Conservation (phyloP, 306 rosid species). For the Delonix regia region DNA sequence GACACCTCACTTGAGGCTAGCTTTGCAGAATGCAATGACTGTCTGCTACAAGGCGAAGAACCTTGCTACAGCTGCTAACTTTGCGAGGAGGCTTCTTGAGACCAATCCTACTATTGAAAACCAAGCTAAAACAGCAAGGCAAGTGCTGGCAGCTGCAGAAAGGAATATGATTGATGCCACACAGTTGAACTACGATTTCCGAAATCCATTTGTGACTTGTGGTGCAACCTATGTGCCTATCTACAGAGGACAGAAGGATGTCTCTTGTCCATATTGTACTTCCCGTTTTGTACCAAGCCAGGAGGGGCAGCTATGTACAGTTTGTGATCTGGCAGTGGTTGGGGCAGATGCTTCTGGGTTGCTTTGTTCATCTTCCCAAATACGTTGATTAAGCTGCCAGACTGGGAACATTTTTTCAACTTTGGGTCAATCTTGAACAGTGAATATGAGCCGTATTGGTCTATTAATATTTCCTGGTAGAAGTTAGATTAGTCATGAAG, state of each 20-base stretch:
- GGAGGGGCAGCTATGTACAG: slow-evolving; percentile 76
- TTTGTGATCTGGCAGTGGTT: slow-evolving; percentile 81
- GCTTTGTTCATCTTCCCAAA: slow-evolving; percentile 83
- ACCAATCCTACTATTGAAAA: slow-evolving; percentile 78
- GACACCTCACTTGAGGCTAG: slow-evolving; percentile 85
- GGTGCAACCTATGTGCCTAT: slow-evolving; percentile 89
- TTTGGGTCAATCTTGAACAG: slow-evolving; percentile 45
- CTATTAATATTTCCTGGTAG: slow-evolving; percentile 40
- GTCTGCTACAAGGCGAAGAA: slow-evolving; percentile 84
- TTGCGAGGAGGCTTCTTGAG: slow-evolving; percentile 85
- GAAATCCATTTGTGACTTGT: slow-evolving; percentile 88
- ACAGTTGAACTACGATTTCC: slow-evolving; percentile 77
- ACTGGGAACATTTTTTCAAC: slow-evolving; percentile 36
- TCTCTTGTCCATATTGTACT: slow-evolving; percentile 81
- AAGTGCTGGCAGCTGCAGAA: slow-evolving; percentile 92
- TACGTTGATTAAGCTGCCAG: slow-evolving; percentile 56
- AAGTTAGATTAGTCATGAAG: slow-evolving; percentile 38
- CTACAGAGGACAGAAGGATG: slow-evolving; percentile 88
- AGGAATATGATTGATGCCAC: slow-evolving; percentile 76
- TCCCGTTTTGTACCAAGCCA: slow-evolving; percentile 83
- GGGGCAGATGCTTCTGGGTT: slow-evolving; percentile 97
- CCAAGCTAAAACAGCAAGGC: slow-evolving; percentile 86
- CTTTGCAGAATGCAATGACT: slow-evolving; percentile 70
- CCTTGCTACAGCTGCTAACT: slow-evolving; percentile 83
- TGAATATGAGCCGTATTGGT: slow-evolving; percentile 36